Percentiles rank a stretch among this genome's conserved stretches.
These are phyloP conservation scores for Lenwebbia sp. DNA, from an alignment of 345 rosid genomes.

Conservation along the genomic window DNA sequence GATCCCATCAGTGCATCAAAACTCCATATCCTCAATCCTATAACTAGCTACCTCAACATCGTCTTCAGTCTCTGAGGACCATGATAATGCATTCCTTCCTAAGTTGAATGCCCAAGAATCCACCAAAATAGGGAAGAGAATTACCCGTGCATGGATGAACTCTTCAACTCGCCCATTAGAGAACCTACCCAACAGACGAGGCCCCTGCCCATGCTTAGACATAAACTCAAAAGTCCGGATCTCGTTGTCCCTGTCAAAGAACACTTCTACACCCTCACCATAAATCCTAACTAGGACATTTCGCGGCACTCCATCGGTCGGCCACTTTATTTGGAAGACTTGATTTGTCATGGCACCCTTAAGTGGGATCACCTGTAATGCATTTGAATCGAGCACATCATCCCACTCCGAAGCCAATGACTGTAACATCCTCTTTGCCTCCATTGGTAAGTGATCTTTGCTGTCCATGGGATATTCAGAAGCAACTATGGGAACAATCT, in stretches of 20 bases:
- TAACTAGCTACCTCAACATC: background rate
- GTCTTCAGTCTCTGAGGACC: background rate
- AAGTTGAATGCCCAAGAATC: background rate
- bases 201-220: constrained; percentile 91
- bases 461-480: constrained; percentile 2
- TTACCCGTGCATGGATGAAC: constrained; percentile 82
- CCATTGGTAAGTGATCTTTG: constrained; percentile 29
- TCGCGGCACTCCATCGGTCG: constrained; percentile 25
- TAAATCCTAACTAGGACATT: constrained; percentile 76
- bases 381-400: constrained; percentile 53
- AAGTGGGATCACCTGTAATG: constrained; percentile 50
- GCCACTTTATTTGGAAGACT: constrained; percentile 52
- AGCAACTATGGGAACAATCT: constrained; percentile 11
- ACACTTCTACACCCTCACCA: constrained; percentile 84
- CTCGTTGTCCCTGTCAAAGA: constrained; percentile 73
- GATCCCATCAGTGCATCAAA: background rate
- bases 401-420: constrained; percentile 64
- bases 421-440: constrained; percentile 44
- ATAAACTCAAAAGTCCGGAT: constrained; percentile 77
- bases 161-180: constrained; percentile 79
- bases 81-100: background rate
- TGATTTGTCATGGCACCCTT: constrained; percentile 95
- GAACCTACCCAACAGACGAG: constrained; percentile 68
- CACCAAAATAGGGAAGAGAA: background rate
- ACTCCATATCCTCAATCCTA: background rate